These are phyloP conservation scores for Irpex lacteus DNA, from an alignment of 1,284 basidiomycete genomes.

Conservation along the genomic window DNA sequence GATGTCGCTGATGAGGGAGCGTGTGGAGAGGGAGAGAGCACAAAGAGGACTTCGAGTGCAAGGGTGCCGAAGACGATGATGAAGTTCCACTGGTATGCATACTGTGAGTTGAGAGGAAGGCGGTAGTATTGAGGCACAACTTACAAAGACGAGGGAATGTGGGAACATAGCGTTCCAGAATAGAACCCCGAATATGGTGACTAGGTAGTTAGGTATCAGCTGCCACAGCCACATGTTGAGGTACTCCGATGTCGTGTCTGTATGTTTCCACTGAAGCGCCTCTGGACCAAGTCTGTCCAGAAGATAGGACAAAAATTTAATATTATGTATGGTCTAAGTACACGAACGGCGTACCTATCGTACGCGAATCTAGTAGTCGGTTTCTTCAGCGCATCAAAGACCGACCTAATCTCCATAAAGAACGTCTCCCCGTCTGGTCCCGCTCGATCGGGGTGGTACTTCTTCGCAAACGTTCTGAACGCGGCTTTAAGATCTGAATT, in stretches of 20 bases:
- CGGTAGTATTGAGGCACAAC: constrained; percentile 28
- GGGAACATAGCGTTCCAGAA: constrained; percentile 53
- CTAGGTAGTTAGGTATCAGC: constrained; percentile 71
- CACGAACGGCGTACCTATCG: constrained; percentile 53
- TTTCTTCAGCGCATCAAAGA: constrained; percentile 79
- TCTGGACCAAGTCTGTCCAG: constrained; percentile 70
- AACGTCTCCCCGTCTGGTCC: constrained; percentile 59
- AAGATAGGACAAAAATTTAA: constrained; percentile 8
- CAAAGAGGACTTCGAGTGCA: constrained; percentile 58
- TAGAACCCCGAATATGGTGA: constrained; percentile 58
- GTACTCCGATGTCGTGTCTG: constrained; percentile 63
- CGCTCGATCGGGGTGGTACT: constrained; percentile 78
- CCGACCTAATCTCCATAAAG: constrained; percentile 74
- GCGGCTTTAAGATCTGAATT: constrained; percentile 66
- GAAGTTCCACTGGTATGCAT: constrained; percentile 65
- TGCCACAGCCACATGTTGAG: constrained; percentile 66
- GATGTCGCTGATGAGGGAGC: constrained; percentile 24
- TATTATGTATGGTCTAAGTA: not conserved
- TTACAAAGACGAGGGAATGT: constrained; percentile 65
- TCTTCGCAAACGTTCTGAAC: constrained; percentile 73
- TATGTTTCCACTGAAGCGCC: constrained; percentile 63
- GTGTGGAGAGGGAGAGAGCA: constrained; percentile 51
- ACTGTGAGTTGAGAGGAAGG: not conserved
- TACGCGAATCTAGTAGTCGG: constrained; percentile 84
- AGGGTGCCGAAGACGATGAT: constrained; percentile 60